Conservation (phyloP, 208 protist species). For the Trypanosoma platydactyli region DNA sequence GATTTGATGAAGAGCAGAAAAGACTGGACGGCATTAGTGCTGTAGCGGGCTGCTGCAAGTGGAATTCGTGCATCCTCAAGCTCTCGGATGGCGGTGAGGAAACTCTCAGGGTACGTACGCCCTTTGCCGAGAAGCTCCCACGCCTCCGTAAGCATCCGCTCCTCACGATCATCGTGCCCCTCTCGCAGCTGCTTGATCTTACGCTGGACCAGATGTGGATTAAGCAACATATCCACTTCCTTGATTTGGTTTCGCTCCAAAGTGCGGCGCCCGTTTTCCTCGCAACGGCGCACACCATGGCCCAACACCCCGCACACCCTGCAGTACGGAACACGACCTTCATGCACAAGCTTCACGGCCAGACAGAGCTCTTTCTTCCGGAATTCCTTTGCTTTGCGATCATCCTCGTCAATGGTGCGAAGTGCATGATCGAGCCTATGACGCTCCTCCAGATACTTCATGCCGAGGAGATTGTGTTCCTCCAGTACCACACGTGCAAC, state of each 20-base stretch:
- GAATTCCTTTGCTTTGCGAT: conserved; percentile 78
- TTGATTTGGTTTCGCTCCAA: conserved; percentile 44
- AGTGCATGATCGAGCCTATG: conserved; percentile 52
- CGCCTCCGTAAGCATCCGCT: conserved; percentile 52
- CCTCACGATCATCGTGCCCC: conserved; percentile 27
- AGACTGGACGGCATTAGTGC: conserved; percentile 75
- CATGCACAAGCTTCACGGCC: conserved; percentile 69
- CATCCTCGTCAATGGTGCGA: conserved; percentile 66
- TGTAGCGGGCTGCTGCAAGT: conserved; percentile 81
- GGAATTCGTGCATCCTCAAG: conserved; percentile 70
- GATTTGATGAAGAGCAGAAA: conserved; percentile 80
- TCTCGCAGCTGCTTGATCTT: conserved; percentile 40
- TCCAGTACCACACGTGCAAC: conserved; percentile 72
- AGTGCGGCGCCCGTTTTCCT: conserved; percentile 40
- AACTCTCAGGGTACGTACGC: conserved; percentile 54
- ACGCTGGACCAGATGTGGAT: conserved; percentile 40
- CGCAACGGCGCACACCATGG: conserved; percentile 61
- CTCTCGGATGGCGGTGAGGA: conserved; percentile 61
- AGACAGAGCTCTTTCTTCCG: conserved; percentile 79
- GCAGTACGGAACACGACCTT: conserved; percentile 63
- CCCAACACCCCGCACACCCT: conserved; percentile 56
- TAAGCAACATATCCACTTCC: conserved; percentile 60
- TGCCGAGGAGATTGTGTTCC: conserved; percentile 54
- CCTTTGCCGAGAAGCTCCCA: conserved; percentile 39
- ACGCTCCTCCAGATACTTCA: conserved; percentile 50